These are phyloP conservation scores for Ogataea degrootiae DNA, from an alignment of 805 yeast species.

Conservation along the genomic window DNA sequence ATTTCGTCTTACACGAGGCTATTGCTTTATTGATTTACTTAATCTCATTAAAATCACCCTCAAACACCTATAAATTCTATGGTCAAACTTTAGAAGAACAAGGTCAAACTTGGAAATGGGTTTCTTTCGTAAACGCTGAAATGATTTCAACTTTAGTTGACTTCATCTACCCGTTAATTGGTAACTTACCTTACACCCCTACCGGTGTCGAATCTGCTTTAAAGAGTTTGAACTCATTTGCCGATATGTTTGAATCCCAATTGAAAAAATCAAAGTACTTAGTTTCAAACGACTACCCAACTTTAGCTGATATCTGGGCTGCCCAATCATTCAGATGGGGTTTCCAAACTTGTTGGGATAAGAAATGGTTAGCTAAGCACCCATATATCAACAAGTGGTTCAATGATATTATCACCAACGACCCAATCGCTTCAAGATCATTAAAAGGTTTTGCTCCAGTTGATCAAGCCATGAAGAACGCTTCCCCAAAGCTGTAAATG, in stretches of 20 bases:
- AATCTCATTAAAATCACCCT: slow-evolving; percentile 30
- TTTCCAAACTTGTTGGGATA: slow-evolving; percentile 39
- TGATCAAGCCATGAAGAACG: slow-evolving; percentile 10
- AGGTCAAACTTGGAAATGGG: slow-evolving; percentile 67
- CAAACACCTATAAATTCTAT: slow-evolving; percentile 31
- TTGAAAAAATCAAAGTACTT: slow-evolving; percentile 21
- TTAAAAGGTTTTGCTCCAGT: slow-evolving; percentile 14
- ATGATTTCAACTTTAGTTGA: slow-evolving; percentile 39
- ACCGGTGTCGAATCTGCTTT: slow-evolving; percentile 31
- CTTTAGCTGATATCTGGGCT: slow-evolving; percentile 34
- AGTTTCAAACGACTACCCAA: slow-evolving; percentile 24
- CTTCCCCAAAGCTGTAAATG: slow-evolving; percentile 5
- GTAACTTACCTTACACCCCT: slow-evolving; percentile 65
- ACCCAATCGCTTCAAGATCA: slow-evolving; percentile 13
- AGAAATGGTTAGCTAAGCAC: slow-evolving; percentile 39
- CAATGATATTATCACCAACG: slow-evolving; percentile 36
- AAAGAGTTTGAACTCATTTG: slow-evolving; percentile 1
- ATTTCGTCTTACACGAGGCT: slow-evolving; percentile 61
- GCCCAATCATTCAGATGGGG: slow-evolving; percentile 37
- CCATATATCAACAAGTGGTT: slow-evolving; percentile 44
- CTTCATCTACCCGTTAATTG: slow-evolving; percentile 54
- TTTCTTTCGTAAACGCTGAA: slow-evolving; percentile 69
- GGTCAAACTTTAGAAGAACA: slow-evolving; percentile 61
- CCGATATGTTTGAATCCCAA: slow-evolving; percentile 28
- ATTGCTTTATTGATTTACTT: slow-evolving; percentile 54